phyloP scores from a whole-genome alignment of 495 filamentous ascomycete genomes.

The Aspergillus ellipticus region DNA sequence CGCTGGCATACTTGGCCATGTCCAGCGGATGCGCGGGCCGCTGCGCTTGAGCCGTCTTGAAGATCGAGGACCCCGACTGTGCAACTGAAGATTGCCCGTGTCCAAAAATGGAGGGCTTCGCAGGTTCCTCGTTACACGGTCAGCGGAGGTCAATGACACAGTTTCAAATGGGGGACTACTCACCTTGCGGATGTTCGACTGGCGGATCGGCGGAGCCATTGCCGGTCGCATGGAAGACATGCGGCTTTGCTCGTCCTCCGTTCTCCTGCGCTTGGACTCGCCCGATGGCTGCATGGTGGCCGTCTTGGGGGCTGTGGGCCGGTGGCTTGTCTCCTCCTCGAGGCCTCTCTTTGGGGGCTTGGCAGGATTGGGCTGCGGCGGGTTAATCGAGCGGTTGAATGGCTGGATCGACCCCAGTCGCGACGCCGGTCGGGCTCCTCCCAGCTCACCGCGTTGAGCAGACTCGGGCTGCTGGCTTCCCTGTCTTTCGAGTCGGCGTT shows the following conservation, averaged over 20 bases:
- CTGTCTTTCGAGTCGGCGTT: conserved; percentile 56
- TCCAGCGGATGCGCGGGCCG: conserved; percentile 67
- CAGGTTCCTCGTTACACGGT: conserved; percentile 47
- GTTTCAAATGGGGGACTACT: neutral
- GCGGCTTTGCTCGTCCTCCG: conserved; percentile 54
- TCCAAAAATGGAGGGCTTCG: conserved; percentile 59
- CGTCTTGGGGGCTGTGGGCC: conserved; percentile 39
- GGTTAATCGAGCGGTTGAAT: conserved; percentile 43
- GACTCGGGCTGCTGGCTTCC: conserved; percentile 42
- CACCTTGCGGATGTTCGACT: conserved; percentile 60
- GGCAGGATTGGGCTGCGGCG: conserved; percentile 57
- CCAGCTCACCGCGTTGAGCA: conserved; percentile 47
- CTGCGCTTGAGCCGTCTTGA: conserved; percentile 43
- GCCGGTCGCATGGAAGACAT: conserved; percentile 46
- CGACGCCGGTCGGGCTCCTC: conserved; percentile 48
- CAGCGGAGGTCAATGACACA: conserved; percentile 11
- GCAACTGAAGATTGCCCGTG: conserved; percentile 52
- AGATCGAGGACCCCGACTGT: conserved; percentile 34
- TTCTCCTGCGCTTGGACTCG: conserved; percentile 55
- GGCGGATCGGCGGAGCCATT: conserved; percentile 79
- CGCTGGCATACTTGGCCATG: conserved; percentile 77
- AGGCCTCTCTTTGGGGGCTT: conserved; percentile 62
- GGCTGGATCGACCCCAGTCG: conserved; percentile 53
- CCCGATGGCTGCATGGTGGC: conserved; percentile 43
- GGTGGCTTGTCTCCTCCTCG: conserved; percentile 48